Evolutionary conservation across 306 rosid genomes (phyloP).

Genomic region (Ammopiptanthus mongolicus): DNA sequence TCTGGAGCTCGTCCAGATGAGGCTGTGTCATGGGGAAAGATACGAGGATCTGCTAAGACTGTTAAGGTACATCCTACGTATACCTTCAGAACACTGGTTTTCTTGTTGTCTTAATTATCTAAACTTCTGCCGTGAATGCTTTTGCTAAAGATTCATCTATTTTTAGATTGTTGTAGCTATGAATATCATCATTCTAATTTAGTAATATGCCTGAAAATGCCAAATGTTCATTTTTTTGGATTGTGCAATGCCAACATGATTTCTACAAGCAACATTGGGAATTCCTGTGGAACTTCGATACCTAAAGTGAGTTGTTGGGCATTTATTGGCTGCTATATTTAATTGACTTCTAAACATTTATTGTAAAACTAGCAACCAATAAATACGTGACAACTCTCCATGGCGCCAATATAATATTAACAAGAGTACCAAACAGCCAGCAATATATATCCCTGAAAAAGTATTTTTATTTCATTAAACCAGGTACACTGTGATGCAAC

Average conservation of each 20-base stretch:
- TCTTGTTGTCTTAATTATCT: background rate
- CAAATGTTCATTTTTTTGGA: background rate
- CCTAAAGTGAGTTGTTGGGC: too few relatives aligned
- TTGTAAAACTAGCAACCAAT: too few relatives aligned
- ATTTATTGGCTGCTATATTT: too few relatives aligned
- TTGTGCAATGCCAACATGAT: background rate
- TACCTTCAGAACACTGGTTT: background rate
- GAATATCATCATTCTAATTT: background rate
- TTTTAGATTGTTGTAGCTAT: background rate
- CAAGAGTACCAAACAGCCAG: too few relatives aligned
- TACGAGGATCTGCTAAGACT: conserved; percentile 77
- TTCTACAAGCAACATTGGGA: too few relatives aligned
- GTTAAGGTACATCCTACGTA: conserved; percentile 57
- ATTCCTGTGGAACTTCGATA: too few relatives aligned
- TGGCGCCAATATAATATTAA: too few relatives aligned
- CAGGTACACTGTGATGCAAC: conserved; percentile 93
- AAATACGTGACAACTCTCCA: too few relatives aligned
- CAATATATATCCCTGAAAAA: too few relatives aligned
- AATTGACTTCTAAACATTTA: too few relatives aligned
- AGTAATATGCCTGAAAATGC: background rate
- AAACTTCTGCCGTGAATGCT: too few relatives aligned
- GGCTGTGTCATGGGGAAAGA: conserved; percentile 95
- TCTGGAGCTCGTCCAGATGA: conserved; percentile 95
- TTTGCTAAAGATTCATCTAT: too few relatives aligned
- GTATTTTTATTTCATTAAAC: background rate